Evolutionary conservation across 2,329 filamentous ascomycete species (phyloP).

Genomic region (Paracoccidioides brasiliensis): DNA sequence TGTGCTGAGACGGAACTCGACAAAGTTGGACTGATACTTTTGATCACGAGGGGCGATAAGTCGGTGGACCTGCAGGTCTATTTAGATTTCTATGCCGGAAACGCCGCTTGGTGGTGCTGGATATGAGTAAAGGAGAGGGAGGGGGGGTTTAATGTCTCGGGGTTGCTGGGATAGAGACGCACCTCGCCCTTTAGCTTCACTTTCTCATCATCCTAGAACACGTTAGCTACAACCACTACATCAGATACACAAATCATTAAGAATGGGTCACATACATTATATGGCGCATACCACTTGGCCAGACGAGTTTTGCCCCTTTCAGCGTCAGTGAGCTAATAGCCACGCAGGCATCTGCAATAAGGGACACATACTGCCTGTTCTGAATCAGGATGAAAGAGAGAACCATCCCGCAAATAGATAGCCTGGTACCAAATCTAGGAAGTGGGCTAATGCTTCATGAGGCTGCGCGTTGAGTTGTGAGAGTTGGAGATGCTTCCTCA

Average conservation of each 20-base stretch:
- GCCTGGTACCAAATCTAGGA: background rate
- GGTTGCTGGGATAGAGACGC: slow-evolving; percentile 15
- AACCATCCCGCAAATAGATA: slow-evolving; percentile 35
- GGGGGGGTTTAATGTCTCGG: no score
- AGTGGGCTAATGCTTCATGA: slow-evolving; percentile 2
- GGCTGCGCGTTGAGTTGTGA: background rate
- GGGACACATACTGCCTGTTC: slow-evolving; percentile 60
- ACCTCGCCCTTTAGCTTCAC: slow-evolving; percentile 98
- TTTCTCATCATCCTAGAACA: slow-evolving; percentile 75
- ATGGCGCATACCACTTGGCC: slow-evolving; percentile 98
- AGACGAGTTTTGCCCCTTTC: slow-evolving; percentile 89
- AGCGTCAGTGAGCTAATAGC: slow-evolving; percentile 9
- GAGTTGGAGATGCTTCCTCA: background rate
- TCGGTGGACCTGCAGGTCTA: slow-evolving; percentile 62
- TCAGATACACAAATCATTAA: background rate
- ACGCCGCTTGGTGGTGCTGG: no score
- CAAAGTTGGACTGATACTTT: slow-evolving; percentile 99
- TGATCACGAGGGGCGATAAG: slow-evolving; percentile 95
- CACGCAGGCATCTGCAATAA: slow-evolving; percentile 1
- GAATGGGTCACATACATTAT: slow-evolving; percentile 49
- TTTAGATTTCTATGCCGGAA: background rate
- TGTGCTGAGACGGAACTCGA: slow-evolving; percentile 60
- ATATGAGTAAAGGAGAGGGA: no score
- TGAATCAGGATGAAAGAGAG: slow-evolving; percentile 84
- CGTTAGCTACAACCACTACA: background rate